These are phyloP conservation scores for Penicillium hordei DNA, from an alignment of 2,329 filamentous ascomycete genomes.

Conservation along the genomic window DNA sequence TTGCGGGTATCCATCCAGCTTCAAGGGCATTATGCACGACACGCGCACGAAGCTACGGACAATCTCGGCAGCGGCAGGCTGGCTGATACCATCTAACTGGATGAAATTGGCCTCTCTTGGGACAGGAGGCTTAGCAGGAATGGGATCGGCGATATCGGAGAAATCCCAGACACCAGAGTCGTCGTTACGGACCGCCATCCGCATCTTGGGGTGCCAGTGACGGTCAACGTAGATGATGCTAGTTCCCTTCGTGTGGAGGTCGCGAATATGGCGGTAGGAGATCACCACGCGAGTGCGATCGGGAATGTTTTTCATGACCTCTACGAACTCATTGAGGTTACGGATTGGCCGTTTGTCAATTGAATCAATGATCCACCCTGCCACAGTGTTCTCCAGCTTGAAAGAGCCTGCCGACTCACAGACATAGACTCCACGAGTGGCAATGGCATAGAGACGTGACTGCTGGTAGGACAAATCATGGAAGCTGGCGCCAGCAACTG, in stretches of 20 bases:
- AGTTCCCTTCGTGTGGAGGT: constrained; percentile 91
- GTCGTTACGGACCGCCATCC: constrained; percentile 87
- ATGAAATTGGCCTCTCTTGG: constrained; percentile 86
- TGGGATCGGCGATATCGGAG: constrained; percentile 73
- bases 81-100: constrained; percentile 80
- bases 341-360: constrained; percentile 90
- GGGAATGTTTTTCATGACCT: constrained; percentile 85
- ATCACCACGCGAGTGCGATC: constrained; percentile 81
- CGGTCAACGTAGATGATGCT: constrained; percentile 89
- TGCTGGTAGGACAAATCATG: constrained; percentile 97
- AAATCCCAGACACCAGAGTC: constrained; percentile 93
- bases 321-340: constrained; percentile 82
- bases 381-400: constrained; percentile 85
- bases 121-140: constrained; percentile 71
- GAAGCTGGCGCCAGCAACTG: constrained; percentile 90
- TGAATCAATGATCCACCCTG: constrained; percentile 89
- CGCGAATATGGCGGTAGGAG: constrained; percentile 91
- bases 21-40: constrained; percentile 88
- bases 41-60: constrained; percentile 94
- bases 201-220: constrained; percentile 96
- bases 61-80: constrained; percentile 87
- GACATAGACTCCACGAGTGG: constrained; percentile 87
- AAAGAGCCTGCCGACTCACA: constrained; percentile 95
- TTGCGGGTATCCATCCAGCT: constrained; percentile 96
- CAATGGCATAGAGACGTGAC: constrained; percentile 90